Evolutionary conservation across 2,329 filamentous ascomycete species (phyloP), one percentile per base, ranked within the genome.

Genomic region (Arthrobotrys iridis): DNA sequence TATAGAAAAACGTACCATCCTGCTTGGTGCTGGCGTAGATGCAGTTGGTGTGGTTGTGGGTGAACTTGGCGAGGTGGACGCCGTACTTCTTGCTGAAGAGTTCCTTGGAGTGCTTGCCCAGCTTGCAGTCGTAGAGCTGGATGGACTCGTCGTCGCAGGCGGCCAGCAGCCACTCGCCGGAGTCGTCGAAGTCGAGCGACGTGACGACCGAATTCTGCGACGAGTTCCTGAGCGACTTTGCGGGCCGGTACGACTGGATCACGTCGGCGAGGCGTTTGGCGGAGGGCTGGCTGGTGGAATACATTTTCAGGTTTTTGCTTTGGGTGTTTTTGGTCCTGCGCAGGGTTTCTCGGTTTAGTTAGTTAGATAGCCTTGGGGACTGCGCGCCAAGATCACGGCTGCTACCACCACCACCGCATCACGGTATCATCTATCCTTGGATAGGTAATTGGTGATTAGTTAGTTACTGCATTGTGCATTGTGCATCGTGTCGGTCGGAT

Each of bases 1-100:
- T 1, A 28, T 10, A 33, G 22, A 15, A 50, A 22, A 4, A 73
- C 84, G 76, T 84, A 93, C 91, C 88, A 80, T 99, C 96, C 79
- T 96, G 89, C 81, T 97, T 97, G 10, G 95, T 99, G 81, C 92
- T 96, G 59, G 95, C 93, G 80, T 98, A 97, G 73, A 99, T 89
- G 80, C 99, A 93, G 81, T 92, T 93, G 20, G 92, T 92, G 78
- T 90, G 90, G 75, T 94, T 91, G 81, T 98, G 95, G 0, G 94
- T 97, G 82, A 98, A 99, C 79, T 92, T 91, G 37, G 95, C 95
- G 66, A 97, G 87, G 81, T 97, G 95, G 15, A 93, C 93, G 73
- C 95, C 95, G 80, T 99, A 99, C 82, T 99, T 99, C 81, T 98
- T 96, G 83, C 92, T 96, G 59, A 96, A 89, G 50, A 97, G 86